Conservation (phyloP, 208 protist species). For the Leptomonas pyrrhocoris region DNA sequence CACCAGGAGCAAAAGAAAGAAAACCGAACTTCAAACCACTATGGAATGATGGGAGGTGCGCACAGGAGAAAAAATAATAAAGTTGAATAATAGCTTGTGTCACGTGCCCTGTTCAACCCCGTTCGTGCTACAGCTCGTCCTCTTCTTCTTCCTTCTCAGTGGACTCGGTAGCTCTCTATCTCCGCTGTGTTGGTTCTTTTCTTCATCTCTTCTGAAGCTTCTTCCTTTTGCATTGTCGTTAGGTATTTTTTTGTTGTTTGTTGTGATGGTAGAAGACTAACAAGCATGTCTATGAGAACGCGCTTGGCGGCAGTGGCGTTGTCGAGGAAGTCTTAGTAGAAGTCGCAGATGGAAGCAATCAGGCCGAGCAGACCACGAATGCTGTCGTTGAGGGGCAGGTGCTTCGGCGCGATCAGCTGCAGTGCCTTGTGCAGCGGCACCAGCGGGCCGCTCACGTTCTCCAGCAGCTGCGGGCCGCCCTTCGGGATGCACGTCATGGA, state of each 20-base stretch:
- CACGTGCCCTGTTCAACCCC: too few species aligned
- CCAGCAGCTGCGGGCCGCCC: conserved; percentile 77
- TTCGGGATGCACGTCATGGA: conserved; percentile 80
- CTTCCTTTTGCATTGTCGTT: conserved; percentile 1
- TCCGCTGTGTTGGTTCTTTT: neutral
- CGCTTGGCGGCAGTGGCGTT: neutral
- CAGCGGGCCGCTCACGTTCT: conserved; percentile 62
- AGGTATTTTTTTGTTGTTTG: conserved; percentile 3
- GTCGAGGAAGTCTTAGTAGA: conserved; percentile 51
- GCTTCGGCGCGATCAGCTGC: conserved; percentile 65
- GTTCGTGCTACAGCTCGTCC: too few species aligned
- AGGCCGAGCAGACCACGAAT: conserved; percentile 77
- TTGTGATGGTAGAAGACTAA: neutral
- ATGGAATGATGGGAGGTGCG: neutral
- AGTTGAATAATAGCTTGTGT: too few species aligned
- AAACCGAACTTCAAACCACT: too few species aligned
- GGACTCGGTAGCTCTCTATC: neutral
- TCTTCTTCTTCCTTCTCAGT: neutral
- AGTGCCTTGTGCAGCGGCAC: conserved; percentile 76
- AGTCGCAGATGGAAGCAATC: conserved; percentile 85
- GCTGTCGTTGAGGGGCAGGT: conserved; percentile 72
- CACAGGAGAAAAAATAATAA: neutral
- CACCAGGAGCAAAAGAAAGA: too few species aligned
- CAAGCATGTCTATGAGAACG: neutral
- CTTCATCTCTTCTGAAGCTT: neutral